Percentiles rank a stretch among this genome's conserved stretches.
Conservation (phyloP, 202 grass and related monocot species). For the Zoysia matrella region DNA sequence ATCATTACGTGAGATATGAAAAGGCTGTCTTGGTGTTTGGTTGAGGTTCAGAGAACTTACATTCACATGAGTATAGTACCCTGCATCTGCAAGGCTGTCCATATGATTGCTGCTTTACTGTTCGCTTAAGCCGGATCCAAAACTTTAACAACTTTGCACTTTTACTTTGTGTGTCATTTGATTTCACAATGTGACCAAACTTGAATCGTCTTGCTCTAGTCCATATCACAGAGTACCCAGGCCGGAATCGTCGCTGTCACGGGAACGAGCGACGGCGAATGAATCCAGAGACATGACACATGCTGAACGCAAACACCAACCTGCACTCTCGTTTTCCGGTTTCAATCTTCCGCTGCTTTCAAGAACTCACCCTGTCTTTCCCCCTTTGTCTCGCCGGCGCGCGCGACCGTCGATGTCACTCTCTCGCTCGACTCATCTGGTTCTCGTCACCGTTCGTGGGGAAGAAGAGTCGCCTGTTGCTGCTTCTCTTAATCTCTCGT, state of each 20-base stretch:
- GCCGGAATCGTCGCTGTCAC: too few relatives aligned
- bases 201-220: too few relatives aligned
- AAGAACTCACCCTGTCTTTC: not conserved
- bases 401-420: too few relatives aligned
- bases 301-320: not conserved
- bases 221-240: too few relatives aligned
- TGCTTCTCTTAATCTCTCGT: not conserved
- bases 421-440: too few relatives aligned
- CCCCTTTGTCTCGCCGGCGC: too few relatives aligned
- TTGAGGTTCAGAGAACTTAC: not conserved
- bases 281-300: too few relatives aligned
- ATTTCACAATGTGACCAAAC: too few relatives aligned
- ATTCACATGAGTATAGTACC: not conserved
- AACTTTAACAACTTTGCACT: not conserved
- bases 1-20: not conserved
- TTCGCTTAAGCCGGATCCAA: not conserved
- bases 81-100: conserved; percentile 24
- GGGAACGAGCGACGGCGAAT: too few relatives aligned
- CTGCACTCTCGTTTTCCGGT: not conserved
- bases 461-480: too few relatives aligned
- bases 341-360: not conserved
- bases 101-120: conserved; percentile 9
- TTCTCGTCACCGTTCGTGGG: too few relatives aligned
- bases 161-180: too few relatives aligned
- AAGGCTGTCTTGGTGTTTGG: not conserved